Conservation (phyloP, 2,329 filamentous ascomycete species). For the Fusarium sp. region DNA sequence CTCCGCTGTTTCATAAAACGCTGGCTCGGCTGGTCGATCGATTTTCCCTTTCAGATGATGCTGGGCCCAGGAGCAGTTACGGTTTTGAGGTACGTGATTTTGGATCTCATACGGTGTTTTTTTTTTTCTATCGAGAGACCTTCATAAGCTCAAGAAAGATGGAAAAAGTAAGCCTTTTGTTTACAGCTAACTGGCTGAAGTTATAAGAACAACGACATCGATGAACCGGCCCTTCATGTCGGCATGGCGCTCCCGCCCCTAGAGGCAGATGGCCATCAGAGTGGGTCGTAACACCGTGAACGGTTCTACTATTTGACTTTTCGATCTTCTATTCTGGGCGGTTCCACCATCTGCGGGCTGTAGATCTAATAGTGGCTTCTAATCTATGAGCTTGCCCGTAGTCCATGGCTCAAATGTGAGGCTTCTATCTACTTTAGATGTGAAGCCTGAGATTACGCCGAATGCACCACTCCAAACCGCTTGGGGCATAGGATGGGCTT, state of each 20-base stretch:
- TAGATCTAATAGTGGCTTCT: no score
- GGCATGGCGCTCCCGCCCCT: conserved; percentile 46
- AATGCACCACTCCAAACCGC: no score
- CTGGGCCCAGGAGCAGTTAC: conserved; percentile 55
- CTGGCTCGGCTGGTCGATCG: conserved; percentile 55
- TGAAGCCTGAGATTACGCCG: no score
- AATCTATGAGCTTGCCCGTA: no score
- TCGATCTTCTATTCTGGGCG: not conserved
- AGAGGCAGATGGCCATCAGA: not conserved
- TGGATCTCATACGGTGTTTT: not conserved
- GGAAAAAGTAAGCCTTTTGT: not conserved
- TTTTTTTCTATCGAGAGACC: no score
- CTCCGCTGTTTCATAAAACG: conserved; percentile 58
- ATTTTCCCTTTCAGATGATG: conserved; percentile 55
- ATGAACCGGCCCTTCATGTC: conserved; percentile 53
- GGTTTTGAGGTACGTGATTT: conserved; percentile 40
- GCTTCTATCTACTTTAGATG: no score
- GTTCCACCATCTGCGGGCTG: no score
- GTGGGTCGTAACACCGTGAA: not conserved
- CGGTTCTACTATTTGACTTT: not conserved
- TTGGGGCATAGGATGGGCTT: no score
- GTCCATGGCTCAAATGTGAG: no score
- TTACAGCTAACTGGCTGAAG: conserved; percentile 31
- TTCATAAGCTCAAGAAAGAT: not conserved
- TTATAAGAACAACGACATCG: conserved; percentile 51